A percentile compares a stretch with the other conserved stretches of the same genome.
phyloP scores from a whole-genome alignment of 2,329 filamentous ascomycete genomes.

The Blastomyces gilchristii region DNA sequence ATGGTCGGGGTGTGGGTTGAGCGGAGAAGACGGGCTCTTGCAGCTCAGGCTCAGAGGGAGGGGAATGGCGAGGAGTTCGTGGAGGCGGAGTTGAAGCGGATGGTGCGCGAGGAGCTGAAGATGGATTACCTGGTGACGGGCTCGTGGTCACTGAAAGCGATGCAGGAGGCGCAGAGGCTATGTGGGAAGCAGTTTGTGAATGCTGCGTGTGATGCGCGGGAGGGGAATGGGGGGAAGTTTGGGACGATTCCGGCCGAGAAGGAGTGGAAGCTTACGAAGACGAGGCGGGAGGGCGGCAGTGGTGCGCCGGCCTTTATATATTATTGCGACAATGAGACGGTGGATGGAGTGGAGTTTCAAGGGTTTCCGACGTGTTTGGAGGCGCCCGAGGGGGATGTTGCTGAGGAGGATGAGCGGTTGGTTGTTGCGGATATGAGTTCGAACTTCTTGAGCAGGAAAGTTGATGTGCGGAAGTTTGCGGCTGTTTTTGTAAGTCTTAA shows the following conservation, averaged over 20 bases:
- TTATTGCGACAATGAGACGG: constrained; percentile 85
- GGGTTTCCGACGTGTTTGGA: constrained; percentile 62
- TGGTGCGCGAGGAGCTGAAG: constrained; percentile 60
- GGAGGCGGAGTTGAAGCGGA: constrained; percentile 51
- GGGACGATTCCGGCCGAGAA: constrained; percentile 69
- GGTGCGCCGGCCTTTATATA: constrained; percentile 59
- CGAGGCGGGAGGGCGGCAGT: constrained; percentile 44
- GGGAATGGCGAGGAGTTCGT: constrained; percentile 47
- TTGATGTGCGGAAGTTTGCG: constrained; percentile 70
- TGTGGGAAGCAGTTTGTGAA: constrained; percentile 69
- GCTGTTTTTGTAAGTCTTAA: constrained; percentile 61
- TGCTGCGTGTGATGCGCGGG: constrained; percentile 56
- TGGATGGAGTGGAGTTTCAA: constrained; percentile 82
- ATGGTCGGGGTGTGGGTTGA: constrained; percentile 73
- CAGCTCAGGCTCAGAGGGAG: constrained; percentile 44
- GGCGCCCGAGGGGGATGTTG: constrained; percentile 45
- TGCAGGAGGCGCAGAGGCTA: constrained; percentile 68
- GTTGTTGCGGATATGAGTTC: constrained; percentile 90
- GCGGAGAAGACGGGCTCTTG: constrained; percentile 51
- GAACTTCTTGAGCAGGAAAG: constrained; percentile 74
- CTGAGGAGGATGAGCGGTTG: constrained; percentile 53
- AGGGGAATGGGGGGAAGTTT: constrained; percentile 67
- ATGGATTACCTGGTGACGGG: constrained; percentile 88
- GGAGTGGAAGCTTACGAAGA: constrained; percentile 60
- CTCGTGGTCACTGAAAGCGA: constrained; percentile 81